These are phyloP conservation scores for Cladobotryum mycophilum DNA, from an alignment of 2,329 filamentous ascomycete genomes.

Conservation along the genomic window DNA sequence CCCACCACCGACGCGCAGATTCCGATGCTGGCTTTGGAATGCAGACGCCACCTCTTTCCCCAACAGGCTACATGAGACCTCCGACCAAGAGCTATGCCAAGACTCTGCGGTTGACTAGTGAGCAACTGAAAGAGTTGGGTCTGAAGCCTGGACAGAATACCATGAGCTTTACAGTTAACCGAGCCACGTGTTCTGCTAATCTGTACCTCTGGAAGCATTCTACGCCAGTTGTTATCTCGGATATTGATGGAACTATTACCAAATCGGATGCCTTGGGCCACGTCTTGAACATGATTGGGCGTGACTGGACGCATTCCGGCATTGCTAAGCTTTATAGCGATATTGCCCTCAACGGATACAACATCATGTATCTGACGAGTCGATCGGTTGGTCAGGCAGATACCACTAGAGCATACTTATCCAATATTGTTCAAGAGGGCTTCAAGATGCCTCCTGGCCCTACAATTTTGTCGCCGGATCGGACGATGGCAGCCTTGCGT, in stretches of 20 bases:
- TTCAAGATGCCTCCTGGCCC: constrained; percentile 83
- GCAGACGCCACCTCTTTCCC: constrained; percentile 62
- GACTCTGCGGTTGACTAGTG: constrained; percentile 87
- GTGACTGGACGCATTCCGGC: constrained; percentile 95
- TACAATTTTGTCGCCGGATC: constrained; percentile 89
- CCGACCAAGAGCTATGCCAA: constrained; percentile 89
- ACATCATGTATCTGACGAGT: constrained; percentile 96
- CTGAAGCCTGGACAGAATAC: constrained; percentile 81
- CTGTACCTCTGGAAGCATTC: constrained; percentile 94
- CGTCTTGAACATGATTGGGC: constrained; percentile 90
- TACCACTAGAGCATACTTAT: constrained; percentile 80
- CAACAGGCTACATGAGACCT: constrained; percentile 59
- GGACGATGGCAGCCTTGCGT: constrained; percentile 86
- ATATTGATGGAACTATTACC: constrained; percentile 98
- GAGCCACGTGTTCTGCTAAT: constrained; percentile 81
- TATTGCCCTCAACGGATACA: constrained; percentile 92
- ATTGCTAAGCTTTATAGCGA: constrained; percentile 97
- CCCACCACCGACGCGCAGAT: constrained; percentile 57
- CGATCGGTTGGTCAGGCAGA: constrained; percentile 92
- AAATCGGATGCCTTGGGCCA: constrained; percentile 95
- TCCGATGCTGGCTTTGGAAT: constrained; percentile 54
- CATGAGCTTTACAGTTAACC: constrained; percentile 95
- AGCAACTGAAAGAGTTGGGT: constrained; percentile 81
- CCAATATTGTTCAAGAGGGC: constrained; percentile 81
- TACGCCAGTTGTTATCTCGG: constrained; percentile 91